Evolutionary conservation across 129 eudicot genomes (phyloP).

Genomic region (Kitagawia praeruptora): DNA sequence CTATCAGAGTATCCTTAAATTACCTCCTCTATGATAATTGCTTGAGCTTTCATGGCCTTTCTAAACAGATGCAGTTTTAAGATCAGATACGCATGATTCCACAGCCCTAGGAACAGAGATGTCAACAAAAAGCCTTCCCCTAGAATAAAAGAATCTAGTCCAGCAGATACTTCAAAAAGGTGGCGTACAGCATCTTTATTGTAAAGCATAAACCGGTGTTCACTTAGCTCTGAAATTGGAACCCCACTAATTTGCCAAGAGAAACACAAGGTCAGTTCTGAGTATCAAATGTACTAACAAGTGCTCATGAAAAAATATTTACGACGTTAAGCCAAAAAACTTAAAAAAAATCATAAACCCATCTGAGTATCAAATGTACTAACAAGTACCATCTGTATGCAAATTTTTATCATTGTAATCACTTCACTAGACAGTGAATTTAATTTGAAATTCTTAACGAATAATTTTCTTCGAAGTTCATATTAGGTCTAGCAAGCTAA

Average conservation of each 20-base stretch:
- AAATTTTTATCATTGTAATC: too few species aligned
- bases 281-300: neutral
- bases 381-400: too few species aligned
- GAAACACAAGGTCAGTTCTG: constrained; percentile 10
- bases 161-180: constrained; percentile 79
- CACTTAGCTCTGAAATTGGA: constrained; percentile 51
- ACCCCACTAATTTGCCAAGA: too few species aligned
- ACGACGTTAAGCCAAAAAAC: neutral
- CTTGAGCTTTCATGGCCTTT: constrained; percentile 75
- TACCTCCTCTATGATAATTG: constrained; percentile 62
- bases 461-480: neutral
- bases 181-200: constrained; percentile 67
- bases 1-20: too few species aligned
- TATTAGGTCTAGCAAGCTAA: neutral
- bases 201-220: constrained; percentile 57
- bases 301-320: neutral
- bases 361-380: too few species aligned
- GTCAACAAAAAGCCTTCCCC: constrained; percentile 86
- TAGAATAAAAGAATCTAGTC: constrained; percentile 67
- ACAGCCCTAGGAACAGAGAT: constrained; percentile 84
- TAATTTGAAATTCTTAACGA: neutral
- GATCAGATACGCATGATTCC: constrained; percentile 53
- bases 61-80: constrained; percentile 39
- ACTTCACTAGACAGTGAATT: too few species aligned
- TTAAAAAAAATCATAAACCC: too few species aligned